These are phyloP conservation scores for Retiboletus fuscus DNA, from an alignment of 1,284 basidiomycete genomes.

Conservation along the genomic window DNA sequence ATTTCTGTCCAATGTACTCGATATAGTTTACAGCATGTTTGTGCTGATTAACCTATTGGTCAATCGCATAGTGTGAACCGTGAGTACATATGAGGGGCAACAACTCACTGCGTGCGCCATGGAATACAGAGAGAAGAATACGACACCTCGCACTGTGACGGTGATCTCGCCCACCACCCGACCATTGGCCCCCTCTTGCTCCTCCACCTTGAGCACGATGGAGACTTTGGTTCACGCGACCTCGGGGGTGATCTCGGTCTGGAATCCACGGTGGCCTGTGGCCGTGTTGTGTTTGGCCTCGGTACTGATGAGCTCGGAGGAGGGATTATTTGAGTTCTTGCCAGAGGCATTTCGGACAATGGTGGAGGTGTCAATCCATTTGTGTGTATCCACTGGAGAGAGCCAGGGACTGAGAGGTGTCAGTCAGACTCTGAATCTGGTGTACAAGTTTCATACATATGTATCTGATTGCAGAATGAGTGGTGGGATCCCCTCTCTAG, in stretches of 20 bases:
- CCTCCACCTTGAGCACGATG: conserved; percentile 52
- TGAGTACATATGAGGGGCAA: too few relatives aligned
- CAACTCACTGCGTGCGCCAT: too few relatives aligned
- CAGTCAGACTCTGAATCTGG: too few relatives aligned
- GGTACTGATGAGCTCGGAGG: conserved; percentile 33
- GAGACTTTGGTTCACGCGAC: conserved; percentile 51
- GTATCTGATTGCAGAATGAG: conserved; percentile 39
- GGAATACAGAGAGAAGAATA: too few relatives aligned
- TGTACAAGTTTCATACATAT: conserved; percentile 12
- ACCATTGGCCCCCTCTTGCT: conserved; percentile 53
- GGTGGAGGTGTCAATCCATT: conserved; percentile 34
- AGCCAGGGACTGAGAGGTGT: too few relatives aligned
- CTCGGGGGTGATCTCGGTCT: conserved; percentile 37
- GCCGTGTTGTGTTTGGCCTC: conserved; percentile 14
- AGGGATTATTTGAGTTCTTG: conserved; percentile 41
- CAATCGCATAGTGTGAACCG: too few relatives aligned
- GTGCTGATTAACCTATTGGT: too few relatives aligned
- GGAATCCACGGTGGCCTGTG: conserved; percentile 38
- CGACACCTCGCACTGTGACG: conserved; percentile 48
- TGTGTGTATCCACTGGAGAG: conserved; percentile 29
- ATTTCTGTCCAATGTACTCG: too few relatives aligned
- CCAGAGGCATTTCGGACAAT: conserved; percentile 43
- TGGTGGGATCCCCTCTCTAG: conserved; percentile 39
- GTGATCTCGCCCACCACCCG: conserved; percentile 59
- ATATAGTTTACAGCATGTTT: too few relatives aligned